Evolutionary conservation across 768 basidiomycete genomes (phyloP).

Genomic region (Collybia nuda): DNA sequence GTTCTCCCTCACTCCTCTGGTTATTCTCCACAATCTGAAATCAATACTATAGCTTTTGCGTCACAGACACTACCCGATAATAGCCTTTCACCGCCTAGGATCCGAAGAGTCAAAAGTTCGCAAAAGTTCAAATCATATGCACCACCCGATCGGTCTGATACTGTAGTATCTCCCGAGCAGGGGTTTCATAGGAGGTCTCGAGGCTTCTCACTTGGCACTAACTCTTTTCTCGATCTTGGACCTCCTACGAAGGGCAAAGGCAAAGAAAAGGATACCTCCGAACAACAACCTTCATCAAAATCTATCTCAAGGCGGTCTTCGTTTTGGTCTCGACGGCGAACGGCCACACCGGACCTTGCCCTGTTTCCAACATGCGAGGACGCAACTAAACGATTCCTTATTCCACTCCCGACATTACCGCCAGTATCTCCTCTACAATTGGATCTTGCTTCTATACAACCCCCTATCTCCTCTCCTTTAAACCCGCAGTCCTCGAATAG

Average conservation of each 20-base stretch:
- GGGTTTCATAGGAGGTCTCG: conserved; percentile 36
- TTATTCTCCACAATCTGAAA: conserved; percentile 42
- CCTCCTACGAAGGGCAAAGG: conserved; percentile 42
- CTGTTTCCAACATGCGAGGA: conserved; percentile 5
- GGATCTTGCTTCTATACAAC: conserved; percentile 12
- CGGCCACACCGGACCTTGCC: conserved; percentile 9
- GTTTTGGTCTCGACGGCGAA: conserved; percentile 55
- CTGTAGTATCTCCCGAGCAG: conserved; percentile 9
- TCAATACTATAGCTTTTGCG: conserved; percentile 49
- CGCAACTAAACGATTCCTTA: conserved; percentile 11
- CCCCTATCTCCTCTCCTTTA: conserved; percentile 24
- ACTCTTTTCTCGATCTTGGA: conserved; percentile 35
- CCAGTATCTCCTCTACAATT: conserved; percentile 26
- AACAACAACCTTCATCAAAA: conserved; percentile 24
- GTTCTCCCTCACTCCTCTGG: conserved; percentile 42
- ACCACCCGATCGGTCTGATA: conserved; percentile 15
- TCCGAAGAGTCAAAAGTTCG: conserved; percentile 57
- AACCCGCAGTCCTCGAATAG: conserved; percentile 27
- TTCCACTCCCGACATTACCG: conserved; percentile 26
- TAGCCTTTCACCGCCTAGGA: conserved; percentile 13
- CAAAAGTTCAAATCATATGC: conserved; percentile 33
- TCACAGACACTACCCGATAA: conserved; percentile 16
- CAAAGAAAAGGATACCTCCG: conserved; percentile 32
- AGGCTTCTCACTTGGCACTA: conserved; percentile 57
- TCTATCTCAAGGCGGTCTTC: conserved; percentile 57